Base-by-base conservation (phyloP, 2,329 filamentous ascomycete genomes). In the Aplosporella prunicola region DNA sequence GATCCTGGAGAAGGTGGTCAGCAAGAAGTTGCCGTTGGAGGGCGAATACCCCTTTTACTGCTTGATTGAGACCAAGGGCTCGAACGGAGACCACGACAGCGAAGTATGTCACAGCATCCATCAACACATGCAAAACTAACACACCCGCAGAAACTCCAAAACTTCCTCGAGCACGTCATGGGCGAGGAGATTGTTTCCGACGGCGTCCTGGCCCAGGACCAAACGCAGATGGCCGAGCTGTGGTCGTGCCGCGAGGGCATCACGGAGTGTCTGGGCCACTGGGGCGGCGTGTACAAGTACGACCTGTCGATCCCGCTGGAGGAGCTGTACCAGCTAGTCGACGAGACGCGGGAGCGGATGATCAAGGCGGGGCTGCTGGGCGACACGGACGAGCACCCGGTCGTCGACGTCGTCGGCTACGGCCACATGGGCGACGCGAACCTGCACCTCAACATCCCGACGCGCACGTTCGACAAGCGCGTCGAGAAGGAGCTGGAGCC, bases 391-490 rank as follows among this genome's bases (percentile, higher is more conserved):
- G 78, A 78, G 30, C 74, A 79, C 56, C 85, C 88, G 1, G 88
- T 93, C 5, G 74, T 93, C 2, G 82, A 81, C 41, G 88, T 95
- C n/a, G 77, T 95, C 14, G 91, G 91, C 14, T 98, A 95, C 56
- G 91, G 91, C 22, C 91, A 98, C 60, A 96, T 98, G 88, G 93
- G 91, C 25, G 91, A 98, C 62, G 78, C 82, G 3, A 98, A 98
- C 62, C 64, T 98, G 47, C 93, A 98, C 63, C 70, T 98, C 47
- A 98, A 98, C 61, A 75, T 98, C 22, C 74, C 83, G 1, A 82
- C 85, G 13, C 69, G 88, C 43, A 68, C 80, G 43, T 96, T 91
- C 61, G 85, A 91, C 61, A 83, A 88, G 63, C 70, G 76, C 40
- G 85, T 98, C 17, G 91, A 98, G 65, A 76, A 83, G 61, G 69